Percentiles rank a stretch among this genome's conserved stretches.
Conservation (phyloP, 1,139 yeast species). For the Geotrichum carabidarum region DNA sequence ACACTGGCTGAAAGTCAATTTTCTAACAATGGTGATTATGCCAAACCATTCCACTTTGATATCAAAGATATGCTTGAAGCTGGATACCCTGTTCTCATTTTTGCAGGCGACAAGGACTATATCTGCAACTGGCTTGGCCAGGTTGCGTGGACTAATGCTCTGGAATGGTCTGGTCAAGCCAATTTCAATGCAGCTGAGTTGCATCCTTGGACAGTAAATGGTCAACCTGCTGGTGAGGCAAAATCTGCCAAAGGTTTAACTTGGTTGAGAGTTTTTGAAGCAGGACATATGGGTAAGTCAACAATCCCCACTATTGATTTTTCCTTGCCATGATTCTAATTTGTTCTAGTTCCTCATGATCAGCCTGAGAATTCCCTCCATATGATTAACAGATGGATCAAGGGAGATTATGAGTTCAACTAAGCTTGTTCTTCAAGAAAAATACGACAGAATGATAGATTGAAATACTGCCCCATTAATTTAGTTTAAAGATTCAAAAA, state of each 20-base stretch:
- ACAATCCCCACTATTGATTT: neutral
- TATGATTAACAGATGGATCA: slow-evolving; percentile 69
- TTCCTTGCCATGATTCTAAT: neutral
- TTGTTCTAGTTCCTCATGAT: slow-evolving; percentile 53
- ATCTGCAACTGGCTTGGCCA: slow-evolving; percentile 91
- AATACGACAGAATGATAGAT: neutral
- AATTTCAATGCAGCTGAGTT: neutral
- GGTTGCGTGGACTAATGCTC: slow-evolving; percentile 64
- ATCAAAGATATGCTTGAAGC: slow-evolving; percentile 55
- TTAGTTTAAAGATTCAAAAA: no score
- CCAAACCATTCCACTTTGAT: slow-evolving; percentile 59
- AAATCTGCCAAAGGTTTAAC: slow-evolving; percentile 50
- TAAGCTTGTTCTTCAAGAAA: neutral
- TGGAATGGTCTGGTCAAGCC: slow-evolving; percentile 54
- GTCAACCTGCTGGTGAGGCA: slow-evolving; percentile 42
- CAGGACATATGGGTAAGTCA: slow-evolving; percentile 49
- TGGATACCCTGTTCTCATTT: slow-evolving; percentile 67
- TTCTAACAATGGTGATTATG: slow-evolving; percentile 54
- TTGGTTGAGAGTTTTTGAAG: slow-evolving; percentile 54
- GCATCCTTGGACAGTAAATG: slow-evolving; percentile 34
- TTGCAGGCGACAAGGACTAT: slow-evolving; percentile 87
- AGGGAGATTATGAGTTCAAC: neutral
- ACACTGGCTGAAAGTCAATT: slow-evolving; percentile 39
- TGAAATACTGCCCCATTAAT: no score
- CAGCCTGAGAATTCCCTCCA: slow-evolving; percentile 65